A percentile compares a stretch with the other conserved stretches of the same genome.
phyloP scores from a whole-genome alignment of 2,329 filamentous ascomycete species.

The Amylocarpus encephaloides region DNA sequence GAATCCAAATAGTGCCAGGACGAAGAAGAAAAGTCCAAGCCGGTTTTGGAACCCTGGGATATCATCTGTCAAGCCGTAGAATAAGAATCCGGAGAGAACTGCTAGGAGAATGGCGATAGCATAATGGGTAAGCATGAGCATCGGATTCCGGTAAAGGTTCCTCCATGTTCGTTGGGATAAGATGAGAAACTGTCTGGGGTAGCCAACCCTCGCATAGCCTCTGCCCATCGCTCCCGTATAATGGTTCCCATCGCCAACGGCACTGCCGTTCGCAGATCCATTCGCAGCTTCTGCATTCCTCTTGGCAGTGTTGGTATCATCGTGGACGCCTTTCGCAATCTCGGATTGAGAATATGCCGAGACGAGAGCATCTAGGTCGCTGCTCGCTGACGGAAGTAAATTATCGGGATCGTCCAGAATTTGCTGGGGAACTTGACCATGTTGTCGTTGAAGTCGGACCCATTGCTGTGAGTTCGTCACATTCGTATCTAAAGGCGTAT shows the following conservation, averaged over 20 bases:
- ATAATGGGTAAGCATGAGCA: slow-evolving; percentile 98
- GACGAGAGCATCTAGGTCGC: slow-evolving; percentile 75
- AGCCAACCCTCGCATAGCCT: slow-evolving; percentile 76
- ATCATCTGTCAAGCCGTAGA: slow-evolving; percentile 93
- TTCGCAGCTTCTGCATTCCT: slow-evolving; percentile 61
- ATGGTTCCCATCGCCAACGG: slow-evolving; percentile 42
- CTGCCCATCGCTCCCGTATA: slow-evolving; percentile 58
- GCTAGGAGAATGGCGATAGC: slow-evolving; percentile 92
- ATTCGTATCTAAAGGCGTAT: slow-evolving; percentile 37
- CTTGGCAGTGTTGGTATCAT: slow-evolving; percentile 72
- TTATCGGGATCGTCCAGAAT: slow-evolving; percentile 65
- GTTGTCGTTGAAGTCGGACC: slow-evolving; percentile 51
- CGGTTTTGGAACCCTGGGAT: slow-evolving; percentile 97
- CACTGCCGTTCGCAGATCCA: slow-evolving; percentile 49
- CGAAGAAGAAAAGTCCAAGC: slow-evolving; percentile 94
- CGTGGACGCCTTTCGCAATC: slow-evolving; percentile 64
- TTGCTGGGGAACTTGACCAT: slow-evolving; percentile 49
- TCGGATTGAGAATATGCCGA: slow-evolving; percentile 70
- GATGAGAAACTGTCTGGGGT: slow-evolving; percentile 78
- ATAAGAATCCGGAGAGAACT: slow-evolving; percentile 89
- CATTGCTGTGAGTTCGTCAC: slow-evolving; percentile 49
- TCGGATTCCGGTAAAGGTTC: slow-evolving; percentile 94
- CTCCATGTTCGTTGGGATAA: slow-evolving; percentile 89
- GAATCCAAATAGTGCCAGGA: slow-evolving; percentile 92
- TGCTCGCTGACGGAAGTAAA: slow-evolving; percentile 51